Evolutionary conservation across 208 protist species (phyloP), one percentile per base, ranked within the genome.

Genomic region (Acanthamoeba lenticulata): DNA sequence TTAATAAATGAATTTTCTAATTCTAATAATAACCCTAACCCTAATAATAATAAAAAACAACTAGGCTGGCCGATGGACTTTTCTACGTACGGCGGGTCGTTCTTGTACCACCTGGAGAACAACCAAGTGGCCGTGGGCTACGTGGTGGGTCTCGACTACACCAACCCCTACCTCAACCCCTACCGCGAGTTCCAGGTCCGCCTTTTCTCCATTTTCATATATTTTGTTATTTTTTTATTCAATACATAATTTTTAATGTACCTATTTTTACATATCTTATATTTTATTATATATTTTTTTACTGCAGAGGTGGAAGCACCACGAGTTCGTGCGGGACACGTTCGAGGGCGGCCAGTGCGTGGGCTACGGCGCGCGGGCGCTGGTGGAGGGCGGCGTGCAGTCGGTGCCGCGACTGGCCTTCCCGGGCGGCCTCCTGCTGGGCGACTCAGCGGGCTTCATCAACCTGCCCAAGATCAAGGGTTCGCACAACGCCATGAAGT

Each of bases 401-500:
- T 96, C 98, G 17, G 95, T 99, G 89, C 99, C 99, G 27, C 98
- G 99, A 94, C 95, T 99, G 15, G 79, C 97, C 86, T 99, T 99
- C 96, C 98, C 98, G 11, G 99, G 99, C 47, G 98, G 98, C 79
- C 92, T 98, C 44, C 94, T 98, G 0, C 90, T 99, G 62, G 99
- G 99, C 52, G 99, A 99, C 97, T 97, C 97, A 32, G 99, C 99
- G 11, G 99, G 99, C 19, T 99, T 99, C 94, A 95, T 99, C 32
- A 99, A 99, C 95, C 95, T 99, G 38, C 98, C 99, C 34, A 99
- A 99, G 92, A 99, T 99, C 94, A 99, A 99, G 95, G 97, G 96
- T 55, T 99, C 97, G 5, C 99, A 99, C 98, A 99, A 98, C 1
- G 99, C 99, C n/a, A 99, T 99, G 99, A 98, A 98, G 94, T 96